phyloP scores from a whole-genome alignment of 352 stramenopile species.

The Peronospora farinosa region DNA sequence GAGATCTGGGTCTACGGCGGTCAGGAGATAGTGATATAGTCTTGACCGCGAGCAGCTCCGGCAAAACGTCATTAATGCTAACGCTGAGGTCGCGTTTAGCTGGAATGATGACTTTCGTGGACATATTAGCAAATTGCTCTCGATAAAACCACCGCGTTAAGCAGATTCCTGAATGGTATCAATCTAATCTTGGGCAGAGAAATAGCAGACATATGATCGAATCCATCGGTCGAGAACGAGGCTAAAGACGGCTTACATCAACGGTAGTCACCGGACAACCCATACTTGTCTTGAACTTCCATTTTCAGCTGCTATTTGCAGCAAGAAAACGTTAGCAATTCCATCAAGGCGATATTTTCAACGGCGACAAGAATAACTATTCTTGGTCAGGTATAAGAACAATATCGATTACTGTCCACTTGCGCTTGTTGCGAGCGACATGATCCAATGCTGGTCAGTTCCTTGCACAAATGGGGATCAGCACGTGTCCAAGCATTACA shows the following conservation, averaged over 20 bases:
- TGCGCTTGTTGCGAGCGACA: no score
- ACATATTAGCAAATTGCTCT: conserved; percentile 6
- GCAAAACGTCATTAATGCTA: conserved; percentile 2
- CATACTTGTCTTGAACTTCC: conserved; percentile 15
- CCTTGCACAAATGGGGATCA: no score
- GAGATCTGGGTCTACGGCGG: conserved; percentile 9
- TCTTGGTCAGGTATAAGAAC: conserved; percentile 93
- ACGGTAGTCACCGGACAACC: conserved; percentile 28
- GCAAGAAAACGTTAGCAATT: background rate
- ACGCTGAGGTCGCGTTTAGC: background rate
- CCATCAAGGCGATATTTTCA: conserved; percentile 26
- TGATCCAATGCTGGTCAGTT: no score
- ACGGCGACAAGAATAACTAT: conserved; percentile 19
- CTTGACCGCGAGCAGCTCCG: conserved; percentile 14
- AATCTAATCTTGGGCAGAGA: conserved; percentile 3
- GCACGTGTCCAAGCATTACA: no score
- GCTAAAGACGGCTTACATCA: conserved; percentile 24
- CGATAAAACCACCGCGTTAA: conserved; percentile 9
- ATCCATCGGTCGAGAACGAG: conserved; percentile 21
- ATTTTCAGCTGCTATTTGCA: conserved; percentile 29
- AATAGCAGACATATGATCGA: conserved; percentile 11
- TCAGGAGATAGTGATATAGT: conserved; percentile 1
- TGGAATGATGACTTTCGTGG: conserved; percentile 14
- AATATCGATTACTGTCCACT: conserved; percentile 85
- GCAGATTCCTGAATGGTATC: conserved; percentile 28